These are phyloP conservation scores for Trifolium subterraneum DNA, from an alignment of 306 rosid species.

Conservation along the genomic window DNA sequence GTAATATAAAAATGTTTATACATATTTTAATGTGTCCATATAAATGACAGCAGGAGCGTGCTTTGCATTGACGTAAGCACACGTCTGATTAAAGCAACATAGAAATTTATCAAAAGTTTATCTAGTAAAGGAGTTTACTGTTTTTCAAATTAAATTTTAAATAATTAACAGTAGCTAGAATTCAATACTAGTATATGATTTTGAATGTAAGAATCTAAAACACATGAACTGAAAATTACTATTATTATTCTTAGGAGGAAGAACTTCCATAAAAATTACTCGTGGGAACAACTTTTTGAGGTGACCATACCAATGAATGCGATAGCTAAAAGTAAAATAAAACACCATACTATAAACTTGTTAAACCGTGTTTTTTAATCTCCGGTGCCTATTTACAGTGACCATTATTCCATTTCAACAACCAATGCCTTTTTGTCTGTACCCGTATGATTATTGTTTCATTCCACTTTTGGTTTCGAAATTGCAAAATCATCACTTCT, in stretches of 20 bases:
- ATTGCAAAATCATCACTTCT: constrained; percentile 50
- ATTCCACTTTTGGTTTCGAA: constrained; percentile 48
- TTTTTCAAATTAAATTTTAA: too few species aligned
- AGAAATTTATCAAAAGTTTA: too few species aligned
- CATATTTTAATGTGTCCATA: too few species aligned
- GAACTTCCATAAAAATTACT: too few species aligned
- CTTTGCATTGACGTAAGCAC: background rate
- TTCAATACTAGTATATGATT: too few species aligned
- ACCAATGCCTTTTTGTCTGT: constrained; percentile 49
- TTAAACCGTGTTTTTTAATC: constrained; percentile 46
- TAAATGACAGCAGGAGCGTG: background rate
- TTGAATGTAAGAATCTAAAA: too few species aligned
- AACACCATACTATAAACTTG: constrained; percentile 22
- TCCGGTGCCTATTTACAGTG: constrained; percentile 61
- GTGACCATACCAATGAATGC: constrained; percentile 37
- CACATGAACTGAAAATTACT: too few species aligned
- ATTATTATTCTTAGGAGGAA: too few species aligned
- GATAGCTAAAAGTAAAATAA: background rate
- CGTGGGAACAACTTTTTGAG: background rate
- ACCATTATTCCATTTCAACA: constrained; percentile 51
- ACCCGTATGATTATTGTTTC: constrained; percentile 41
- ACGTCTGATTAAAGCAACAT: background rate
- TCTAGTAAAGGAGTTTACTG: too few species aligned
- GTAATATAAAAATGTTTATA: too few species aligned
- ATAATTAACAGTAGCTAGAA: too few species aligned